A percentile compares a stretch with the other conserved stretches of the same genome.
These are phyloP conservation scores for Collariella sp. DNA, from an alignment of 495 filamentous ascomycete genomes.

Conservation along the genomic window DNA sequence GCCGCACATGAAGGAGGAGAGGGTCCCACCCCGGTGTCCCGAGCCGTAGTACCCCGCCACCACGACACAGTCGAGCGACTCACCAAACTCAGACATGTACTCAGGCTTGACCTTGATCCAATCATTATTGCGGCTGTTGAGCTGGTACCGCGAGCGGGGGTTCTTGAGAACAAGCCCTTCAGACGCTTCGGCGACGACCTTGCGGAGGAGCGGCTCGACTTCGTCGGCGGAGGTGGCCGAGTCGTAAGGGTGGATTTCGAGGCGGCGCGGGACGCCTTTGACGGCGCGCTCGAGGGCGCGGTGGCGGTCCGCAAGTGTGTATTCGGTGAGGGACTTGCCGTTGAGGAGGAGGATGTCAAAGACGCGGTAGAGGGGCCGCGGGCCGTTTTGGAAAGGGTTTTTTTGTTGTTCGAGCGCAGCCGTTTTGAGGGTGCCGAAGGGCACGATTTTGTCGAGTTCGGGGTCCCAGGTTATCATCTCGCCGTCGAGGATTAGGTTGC, in stretches of 20 bases:
- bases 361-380: conserved; percentile 70
- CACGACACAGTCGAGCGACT: conserved; percentile 80
- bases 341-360: conserved; percentile 93
- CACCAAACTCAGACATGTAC: conserved; percentile 96
- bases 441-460: conserved; percentile 71
- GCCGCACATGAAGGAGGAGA: conserved; percentile 84
- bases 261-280: conserved; percentile 54
- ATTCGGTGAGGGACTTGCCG: conserved; percentile 64
- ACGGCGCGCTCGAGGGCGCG: conserved; percentile 63
- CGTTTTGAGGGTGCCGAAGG: conserved; percentile 89
- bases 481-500: conserved; percentile 83
- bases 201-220: conserved; percentile 69
- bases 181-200: conserved; percentile 77
- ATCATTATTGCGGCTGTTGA: conserved; percentile 89
- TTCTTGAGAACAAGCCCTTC: conserved; percentile 95
- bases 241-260: conserved; percentile 75
- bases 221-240: conserved; percentile 57
- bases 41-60: conserved; percentile 91
- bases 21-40: conserved; percentile 69
- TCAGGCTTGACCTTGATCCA: conserved; percentile 99
- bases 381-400: conserved; percentile 62
- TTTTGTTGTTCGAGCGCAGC: conserved; percentile 75
- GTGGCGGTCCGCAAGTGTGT: conserved; percentile 73
- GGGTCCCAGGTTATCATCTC: conserved; percentile 99
- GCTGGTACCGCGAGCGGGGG: conserved; percentile 71